phyloP scores from a whole-genome alignment of 2,329 filamentous ascomycete genomes.

The Pyrenophora tritici-repentis region DNA sequence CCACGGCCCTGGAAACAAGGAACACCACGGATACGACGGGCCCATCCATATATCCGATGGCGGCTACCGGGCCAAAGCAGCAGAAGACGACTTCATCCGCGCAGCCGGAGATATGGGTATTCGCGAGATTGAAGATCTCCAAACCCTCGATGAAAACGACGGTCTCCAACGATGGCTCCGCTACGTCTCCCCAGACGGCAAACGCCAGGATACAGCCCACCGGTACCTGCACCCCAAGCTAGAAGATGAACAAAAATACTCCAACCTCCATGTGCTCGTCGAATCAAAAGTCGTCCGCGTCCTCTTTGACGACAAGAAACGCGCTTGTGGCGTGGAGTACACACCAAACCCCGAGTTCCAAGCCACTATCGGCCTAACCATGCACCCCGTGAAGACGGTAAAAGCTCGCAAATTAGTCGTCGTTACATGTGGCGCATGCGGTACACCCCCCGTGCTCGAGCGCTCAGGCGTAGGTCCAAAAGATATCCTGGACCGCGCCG shows the following conservation, averaged over 20 bases:
- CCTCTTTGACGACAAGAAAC: slow-evolving; percentile 58
- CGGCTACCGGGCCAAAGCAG: slow-evolving; percentile 48
- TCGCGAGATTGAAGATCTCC: slow-evolving; percentile 59
- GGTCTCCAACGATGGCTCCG: slow-evolving; percentile 52
- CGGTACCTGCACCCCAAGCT: slow-evolving; percentile 60
- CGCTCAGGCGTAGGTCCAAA: slow-evolving; percentile 65
- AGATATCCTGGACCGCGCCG: slow-evolving; percentile 55
- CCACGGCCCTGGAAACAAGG: slow-evolving; percentile 52
- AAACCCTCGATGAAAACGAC: slow-evolving; percentile 55
- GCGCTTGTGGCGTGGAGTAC: slow-evolving; percentile 65
- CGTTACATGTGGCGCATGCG: slow-evolving; percentile 56
- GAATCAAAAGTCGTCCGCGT: slow-evolving; percentile 62
- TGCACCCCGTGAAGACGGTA: slow-evolving; percentile 46
- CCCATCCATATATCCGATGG: slow-evolving; percentile 62
- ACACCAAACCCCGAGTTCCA: slow-evolving; percentile 54
- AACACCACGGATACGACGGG: slow-evolving; percentile 59
- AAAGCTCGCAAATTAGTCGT: slow-evolving; percentile 62
- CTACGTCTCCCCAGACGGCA: slow-evolving; percentile 59
- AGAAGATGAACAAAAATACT: slow-evolving; percentile 54
- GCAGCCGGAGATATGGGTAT: slow-evolving; percentile 57
- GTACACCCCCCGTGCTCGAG: slow-evolving; percentile 63
- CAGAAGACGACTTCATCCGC: slow-evolving; percentile 57
- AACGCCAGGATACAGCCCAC: slow-evolving; percentile 63
- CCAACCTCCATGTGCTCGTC: slow-evolving; percentile 64
- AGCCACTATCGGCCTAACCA: slow-evolving; percentile 36